Evolutionary conservation across 306 rosid genomes (phyloP), one percentile per base, ranked within the genome.

Genomic region (Sicyos edulis): DNA sequence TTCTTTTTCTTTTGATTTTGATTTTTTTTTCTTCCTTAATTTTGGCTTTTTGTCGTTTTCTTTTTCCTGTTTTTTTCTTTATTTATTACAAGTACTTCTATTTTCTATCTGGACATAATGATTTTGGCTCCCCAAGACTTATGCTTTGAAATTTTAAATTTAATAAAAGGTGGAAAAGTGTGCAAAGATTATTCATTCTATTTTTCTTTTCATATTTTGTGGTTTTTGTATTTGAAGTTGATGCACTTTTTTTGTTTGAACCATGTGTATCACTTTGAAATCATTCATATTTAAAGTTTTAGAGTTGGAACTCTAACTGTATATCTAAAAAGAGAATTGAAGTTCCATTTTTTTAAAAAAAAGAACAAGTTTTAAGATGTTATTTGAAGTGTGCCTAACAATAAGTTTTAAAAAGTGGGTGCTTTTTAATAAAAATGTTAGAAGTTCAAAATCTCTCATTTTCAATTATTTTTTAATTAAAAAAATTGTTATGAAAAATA

Each of bases 41-140:
- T 13, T 73, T 60, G 45, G 54, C 21, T 49, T 40, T 22, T 74
- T 45, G 14, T 68, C 74, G 66, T 60, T 78, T 74, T 56, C n/a
- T 54, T 68, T 59, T 34, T 40, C 7, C 74, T 44, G 55, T 65
- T 72, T 70, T 70, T 72, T 75, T 78, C 63, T 10, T 74, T 65
- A 55, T 80, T 78, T 75, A 71, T 61, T 61, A 21, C 72, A 67
- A 20, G 49, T 65, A 65, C n/a, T 26, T 26, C 47, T 54, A 21
- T 66, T 66, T 66, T 45, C 17, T 45, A 49, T 50, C 8, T 20
- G 13, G 22, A 68, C 58, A 68, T 22, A 49, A 68, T 68, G 15
- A 68, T 68, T 50, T 67, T 15, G 20, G 73, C 54, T 49, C 34
- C 34, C 8, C 52, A 68, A 49, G 57, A 49, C 54, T 21, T 26